phyloP scores from a whole-genome alignment of 352 stramenopile genomes.

The Globisporangium mamillatum region DNA sequence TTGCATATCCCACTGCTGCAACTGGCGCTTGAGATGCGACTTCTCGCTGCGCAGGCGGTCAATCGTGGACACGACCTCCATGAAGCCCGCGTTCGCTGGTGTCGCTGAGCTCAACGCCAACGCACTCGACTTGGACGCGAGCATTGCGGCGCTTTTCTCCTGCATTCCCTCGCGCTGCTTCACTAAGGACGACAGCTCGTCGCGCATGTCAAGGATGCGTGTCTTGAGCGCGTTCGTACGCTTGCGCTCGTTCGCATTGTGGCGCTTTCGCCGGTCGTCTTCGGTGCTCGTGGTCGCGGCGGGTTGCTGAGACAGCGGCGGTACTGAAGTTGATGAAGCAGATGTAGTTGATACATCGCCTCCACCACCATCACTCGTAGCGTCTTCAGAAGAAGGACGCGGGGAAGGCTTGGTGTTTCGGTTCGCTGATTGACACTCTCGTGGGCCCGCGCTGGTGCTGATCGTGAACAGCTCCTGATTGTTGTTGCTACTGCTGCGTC shows the following conservation, averaged over 20 bases:
- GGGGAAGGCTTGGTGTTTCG: not conserved
- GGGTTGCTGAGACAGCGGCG: not conserved
- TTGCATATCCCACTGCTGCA: constrained; percentile 44
- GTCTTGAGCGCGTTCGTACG: constrained; percentile 57
- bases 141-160: not conserved
- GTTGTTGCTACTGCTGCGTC: not conserved
- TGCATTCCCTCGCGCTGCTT: constrained; percentile 41
- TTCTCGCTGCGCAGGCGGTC: constrained; percentile 45
- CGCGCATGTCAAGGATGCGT: constrained; percentile 42
- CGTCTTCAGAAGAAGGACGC: not conserved
- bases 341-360: not conserved
- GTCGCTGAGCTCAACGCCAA: not conserved
- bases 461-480: constrained; percentile 4
- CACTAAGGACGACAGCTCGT: constrained; percentile 46
- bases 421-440: not conserved
- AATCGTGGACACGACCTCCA: constrained; percentile 41
- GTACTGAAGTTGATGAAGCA: not conserved
- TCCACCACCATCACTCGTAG: not conserved
- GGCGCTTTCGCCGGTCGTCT: constrained; percentile 42
- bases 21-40: constrained; percentile 29
- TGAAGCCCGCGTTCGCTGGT: constrained; percentile 20
- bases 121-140: not conserved
- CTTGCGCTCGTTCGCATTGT: constrained; percentile 61
- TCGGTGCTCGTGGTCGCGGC: constrained; percentile 11
- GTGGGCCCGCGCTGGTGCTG: not conserved